These are phyloP conservation scores for Pleurotus pulmonarius DNA, from an alignment of 768 basidiomycete genomes.

Conservation along the genomic window DNA sequence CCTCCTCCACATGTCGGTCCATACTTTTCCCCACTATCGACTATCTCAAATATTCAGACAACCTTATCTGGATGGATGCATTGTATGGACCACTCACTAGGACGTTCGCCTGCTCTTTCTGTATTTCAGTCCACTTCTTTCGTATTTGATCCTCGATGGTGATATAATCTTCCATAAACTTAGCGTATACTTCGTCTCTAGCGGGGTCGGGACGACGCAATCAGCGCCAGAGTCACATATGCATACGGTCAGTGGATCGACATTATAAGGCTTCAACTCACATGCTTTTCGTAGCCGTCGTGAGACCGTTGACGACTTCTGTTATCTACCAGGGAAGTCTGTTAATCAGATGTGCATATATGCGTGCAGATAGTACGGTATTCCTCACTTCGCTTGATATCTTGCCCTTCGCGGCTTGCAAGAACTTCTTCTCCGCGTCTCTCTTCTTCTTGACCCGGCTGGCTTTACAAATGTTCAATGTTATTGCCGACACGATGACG, in stretches of 20 bases:
- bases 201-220: not conserved
- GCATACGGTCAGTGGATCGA: too few species aligned
- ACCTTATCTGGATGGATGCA: not conserved
- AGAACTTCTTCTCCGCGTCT: slow-evolving; percentile 2
- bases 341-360: not conserved
- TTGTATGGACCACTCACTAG: not conserved
- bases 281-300: not conserved
- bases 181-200: not conserved
- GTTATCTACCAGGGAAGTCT: not conserved
- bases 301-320: not conserved
- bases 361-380: not conserved
- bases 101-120: not conserved
- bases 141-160: not conserved
- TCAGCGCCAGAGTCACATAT: not conserved
- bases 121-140: slow-evolving; percentile 3
- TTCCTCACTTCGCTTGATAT: not conserved
- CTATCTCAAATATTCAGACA: not conserved
- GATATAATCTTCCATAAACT: slow-evolving; percentile 1
- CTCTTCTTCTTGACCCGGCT: slow-evolving; percentile 1
- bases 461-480: not conserved
- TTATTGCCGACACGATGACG: too few species aligned
- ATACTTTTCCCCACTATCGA: not conserved
- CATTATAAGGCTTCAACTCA: too few species aligned
- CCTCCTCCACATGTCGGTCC: not conserved
- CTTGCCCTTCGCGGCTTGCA: not conserved